These are phyloP conservation scores for Stagonosporopsis chrysanthemi DNA, from an alignment of 2,329 filamentous ascomycete genomes.

Conservation along the genomic window DNA sequence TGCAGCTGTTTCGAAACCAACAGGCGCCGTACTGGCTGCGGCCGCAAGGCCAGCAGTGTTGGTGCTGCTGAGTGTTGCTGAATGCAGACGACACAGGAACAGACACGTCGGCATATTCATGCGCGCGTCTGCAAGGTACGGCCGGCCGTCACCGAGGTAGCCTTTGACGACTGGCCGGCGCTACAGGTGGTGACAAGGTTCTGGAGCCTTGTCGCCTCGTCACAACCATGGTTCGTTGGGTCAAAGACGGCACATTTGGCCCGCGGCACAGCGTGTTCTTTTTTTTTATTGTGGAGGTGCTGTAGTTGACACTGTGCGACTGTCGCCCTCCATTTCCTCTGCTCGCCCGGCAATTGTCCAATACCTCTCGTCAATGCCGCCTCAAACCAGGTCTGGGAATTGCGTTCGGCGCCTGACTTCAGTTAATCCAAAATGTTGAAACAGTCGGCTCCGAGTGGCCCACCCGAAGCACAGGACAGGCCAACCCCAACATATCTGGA, in stretches of 20 bases:
- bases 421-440: conserved; percentile 29
- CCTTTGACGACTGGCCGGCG: conserved; percentile 11
- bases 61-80: background rate
- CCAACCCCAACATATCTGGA: conserved; percentile 35
- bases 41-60: conserved; percentile 1
- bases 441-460: conserved; percentile 29
- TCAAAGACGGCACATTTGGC: conserved; percentile 5
- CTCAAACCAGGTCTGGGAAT: conserved; percentile 13
- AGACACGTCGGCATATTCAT: conserved; percentile 9
- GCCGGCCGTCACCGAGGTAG: conserved; percentile 16
- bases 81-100: background rate
- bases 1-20: conserved; percentile 16
- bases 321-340: conserved; percentile 1
- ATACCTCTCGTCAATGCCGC: conserved; percentile 27
- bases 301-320: conserved; percentile 10
- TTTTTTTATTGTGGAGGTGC: background rate
- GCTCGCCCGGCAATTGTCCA: conserved; percentile 14
- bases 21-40: conserved; percentile 4
- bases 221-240: conserved; percentile 16
- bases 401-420: conserved; percentile 19
- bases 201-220: conserved; percentile 5
- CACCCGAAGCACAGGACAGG: conserved; percentile 24
- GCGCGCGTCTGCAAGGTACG: conserved; percentile 20
- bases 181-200: conserved; percentile 15
- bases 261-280: background rate